Evolutionary conservation across 1,284 basidiomycete species (phyloP).

Genomic region (Malassezia yamatoensis): DNA sequence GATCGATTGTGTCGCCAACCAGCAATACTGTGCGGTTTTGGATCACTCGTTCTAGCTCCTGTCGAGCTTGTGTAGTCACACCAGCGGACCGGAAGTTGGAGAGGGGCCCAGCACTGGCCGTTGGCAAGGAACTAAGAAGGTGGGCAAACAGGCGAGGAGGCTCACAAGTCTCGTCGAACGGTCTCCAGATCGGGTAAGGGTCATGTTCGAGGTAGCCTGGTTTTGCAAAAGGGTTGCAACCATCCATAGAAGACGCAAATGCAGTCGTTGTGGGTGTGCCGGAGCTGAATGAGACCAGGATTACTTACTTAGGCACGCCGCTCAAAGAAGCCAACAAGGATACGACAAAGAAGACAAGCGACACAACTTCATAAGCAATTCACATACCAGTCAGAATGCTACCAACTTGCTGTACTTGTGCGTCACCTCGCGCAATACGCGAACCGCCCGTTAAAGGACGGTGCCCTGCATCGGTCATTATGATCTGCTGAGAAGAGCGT

Average conservation of each 20-base stretch:
- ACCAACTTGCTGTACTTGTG: constrained; percentile 8
- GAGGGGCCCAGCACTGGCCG: background rate
- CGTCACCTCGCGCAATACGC: background rate
- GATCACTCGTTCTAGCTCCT: constrained; percentile 1
- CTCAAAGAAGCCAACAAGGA: constrained; percentile 7
- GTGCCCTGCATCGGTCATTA: constrained; percentile 2
- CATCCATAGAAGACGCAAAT: background rate
- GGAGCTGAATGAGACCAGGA: background rate
- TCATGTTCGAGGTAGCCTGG: constrained; percentile 9
- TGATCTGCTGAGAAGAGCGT: background rate
- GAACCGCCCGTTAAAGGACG: constrained; percentile 11
- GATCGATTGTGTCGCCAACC: constrained; percentile 48
- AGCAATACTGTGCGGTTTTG: constrained; percentile 48
- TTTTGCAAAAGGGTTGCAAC: constrained; percentile 6
- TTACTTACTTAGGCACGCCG: background rate
- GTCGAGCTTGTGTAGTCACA: background rate
- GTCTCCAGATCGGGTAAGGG: constrained; percentile 15
- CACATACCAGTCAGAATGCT: constrained; percentile 5
- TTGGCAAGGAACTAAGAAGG: constrained; percentile 5
- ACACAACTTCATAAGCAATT: constrained; percentile 2
- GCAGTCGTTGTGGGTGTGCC: too few species aligned
- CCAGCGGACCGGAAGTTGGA: background rate
- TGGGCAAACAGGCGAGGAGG: constrained; percentile 2
- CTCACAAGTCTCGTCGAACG: constrained; percentile 9
- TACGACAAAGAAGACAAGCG: constrained; percentile 6